Evolutionary conservation across 805 yeast species (phyloP), one percentile per base, ranked within the genome.

Genomic region (Yarrowia keelungensis): DNA sequence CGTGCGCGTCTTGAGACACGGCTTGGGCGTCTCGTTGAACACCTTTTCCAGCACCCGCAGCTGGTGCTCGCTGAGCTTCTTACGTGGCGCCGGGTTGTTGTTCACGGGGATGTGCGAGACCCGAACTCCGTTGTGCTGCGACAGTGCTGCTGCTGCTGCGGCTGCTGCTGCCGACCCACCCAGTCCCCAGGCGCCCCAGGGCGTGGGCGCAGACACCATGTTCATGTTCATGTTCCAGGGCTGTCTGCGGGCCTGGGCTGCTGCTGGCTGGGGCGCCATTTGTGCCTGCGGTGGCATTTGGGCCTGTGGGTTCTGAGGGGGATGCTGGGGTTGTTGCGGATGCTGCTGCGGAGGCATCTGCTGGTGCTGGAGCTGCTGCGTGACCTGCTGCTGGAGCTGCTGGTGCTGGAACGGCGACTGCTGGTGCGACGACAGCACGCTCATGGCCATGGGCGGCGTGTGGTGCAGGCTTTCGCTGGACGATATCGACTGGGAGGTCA

Each of bases 21-120:
- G 97, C 72, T 90, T 91, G 45, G 90, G 89, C 73, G 89, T 90
- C 69, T 79, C 80, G 69, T 86, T 87, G 77, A 91, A 92, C 73
- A 90, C 93, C 16, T 81, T 79, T 61, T 92, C 86, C 59, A 92
- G 82, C 56, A 85, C 82, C 59, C 86, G 89, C 9, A 76, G 73
- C 69, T 77, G 79, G 59, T 77, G 75, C 32, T 74, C 73, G 35
- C 73, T 72, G 41, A 77, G 76, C 19, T 79, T 72, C 53, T 75
- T 74, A 7, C 77, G 59, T 1, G 74, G 64, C 39, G 58, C 69
- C 19, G 62, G 66, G 45, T 43, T 54, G 56, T 51, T 56, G 53
- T 39, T 16, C 32, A 53, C 68, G 50, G 59, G 70, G 26, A 43
- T 54, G 45, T 50, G 71, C 39, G 66, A 68, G 41, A 58, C 58